phyloP scores from a whole-genome alignment of 257 asterid genomes.

The Galeopsis tetrahit region DNA sequence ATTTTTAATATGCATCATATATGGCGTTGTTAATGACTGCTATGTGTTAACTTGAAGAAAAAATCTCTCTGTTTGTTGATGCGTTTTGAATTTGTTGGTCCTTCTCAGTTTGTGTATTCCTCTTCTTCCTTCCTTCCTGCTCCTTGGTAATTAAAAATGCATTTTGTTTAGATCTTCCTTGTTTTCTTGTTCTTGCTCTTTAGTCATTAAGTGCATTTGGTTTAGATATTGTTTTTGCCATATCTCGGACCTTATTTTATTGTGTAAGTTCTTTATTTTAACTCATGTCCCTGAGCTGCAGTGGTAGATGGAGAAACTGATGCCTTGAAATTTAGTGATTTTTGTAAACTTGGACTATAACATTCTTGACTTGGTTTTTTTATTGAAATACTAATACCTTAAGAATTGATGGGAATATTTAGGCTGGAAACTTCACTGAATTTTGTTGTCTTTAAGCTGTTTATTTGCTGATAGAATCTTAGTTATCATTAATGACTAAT shows the following conservation, averaged over 20 bases:
- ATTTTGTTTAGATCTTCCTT: constrained; percentile 16
- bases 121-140: background rate
- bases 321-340: constrained; percentile 16
- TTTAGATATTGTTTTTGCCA: background rate
- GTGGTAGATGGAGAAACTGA: constrained; percentile 16
- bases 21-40: constrained; percentile 3
- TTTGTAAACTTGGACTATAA: background rate
- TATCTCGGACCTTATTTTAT: background rate
- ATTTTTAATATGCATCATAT: constrained; percentile 14
- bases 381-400: background rate
- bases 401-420: background rate
- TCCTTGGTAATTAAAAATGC: constrained; percentile 18
- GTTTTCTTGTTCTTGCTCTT: background rate
- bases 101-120: background rate
- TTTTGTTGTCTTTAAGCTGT: constrained; percentile 7
- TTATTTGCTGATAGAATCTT: background rate
- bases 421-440: constrained; percentile 5
- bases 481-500: constrained; percentile 10
- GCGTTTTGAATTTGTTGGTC: background rate
- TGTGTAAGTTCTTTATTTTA: background rate
- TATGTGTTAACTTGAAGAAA: constrained; percentile 21
- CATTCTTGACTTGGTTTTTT: constrained; percentile 3
- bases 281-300: background rate
- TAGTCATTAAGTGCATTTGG: constrained; percentile 13
- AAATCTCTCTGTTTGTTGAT: background rate